Conservation (phyloP, 2,329 filamentous ascomycete genomes). For the Colletotrichum sp. region DNA sequence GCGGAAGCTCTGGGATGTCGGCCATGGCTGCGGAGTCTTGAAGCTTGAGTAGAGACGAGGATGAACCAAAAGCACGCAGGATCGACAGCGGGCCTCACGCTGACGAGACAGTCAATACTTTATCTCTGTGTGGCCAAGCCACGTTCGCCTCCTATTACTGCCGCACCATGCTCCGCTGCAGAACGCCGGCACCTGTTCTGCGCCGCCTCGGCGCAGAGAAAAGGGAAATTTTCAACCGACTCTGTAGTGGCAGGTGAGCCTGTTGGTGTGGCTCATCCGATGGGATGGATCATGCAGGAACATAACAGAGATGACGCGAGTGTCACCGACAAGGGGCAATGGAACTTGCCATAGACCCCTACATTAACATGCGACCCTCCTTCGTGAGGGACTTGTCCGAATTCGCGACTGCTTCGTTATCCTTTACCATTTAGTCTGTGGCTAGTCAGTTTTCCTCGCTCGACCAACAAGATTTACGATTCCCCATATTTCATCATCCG, state of each 20-base stretch:
- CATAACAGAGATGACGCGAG: neutral
- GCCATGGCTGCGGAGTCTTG: neutral
- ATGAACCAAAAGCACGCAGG: neutral
- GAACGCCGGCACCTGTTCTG: neutral
- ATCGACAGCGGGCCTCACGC: neutral
- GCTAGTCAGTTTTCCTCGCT: neutral
- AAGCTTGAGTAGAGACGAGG: neutral
- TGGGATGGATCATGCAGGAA: neutral
- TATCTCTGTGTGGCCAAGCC: neutral
- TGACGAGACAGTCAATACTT: neutral
- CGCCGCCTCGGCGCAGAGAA: neutral
- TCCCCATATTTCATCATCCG: neutral
- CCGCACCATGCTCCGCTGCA: neutral
- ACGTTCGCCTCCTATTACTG: neutral
- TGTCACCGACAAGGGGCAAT: neutral
- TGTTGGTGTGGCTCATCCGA: neutral
- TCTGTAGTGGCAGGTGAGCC: neutral
- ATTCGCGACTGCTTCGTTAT: neutral
- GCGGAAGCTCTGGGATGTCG: constrained; percentile 2
- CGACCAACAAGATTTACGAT: neutral
- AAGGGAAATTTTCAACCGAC: neutral
- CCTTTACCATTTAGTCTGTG: neutral
- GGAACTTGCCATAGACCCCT: neutral
- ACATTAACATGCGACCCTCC: neutral
- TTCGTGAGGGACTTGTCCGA: neutral